Conservation (phyloP, 2,329 filamentous ascomycete genomes). For the Biscogniauxia marginata region DNA sequence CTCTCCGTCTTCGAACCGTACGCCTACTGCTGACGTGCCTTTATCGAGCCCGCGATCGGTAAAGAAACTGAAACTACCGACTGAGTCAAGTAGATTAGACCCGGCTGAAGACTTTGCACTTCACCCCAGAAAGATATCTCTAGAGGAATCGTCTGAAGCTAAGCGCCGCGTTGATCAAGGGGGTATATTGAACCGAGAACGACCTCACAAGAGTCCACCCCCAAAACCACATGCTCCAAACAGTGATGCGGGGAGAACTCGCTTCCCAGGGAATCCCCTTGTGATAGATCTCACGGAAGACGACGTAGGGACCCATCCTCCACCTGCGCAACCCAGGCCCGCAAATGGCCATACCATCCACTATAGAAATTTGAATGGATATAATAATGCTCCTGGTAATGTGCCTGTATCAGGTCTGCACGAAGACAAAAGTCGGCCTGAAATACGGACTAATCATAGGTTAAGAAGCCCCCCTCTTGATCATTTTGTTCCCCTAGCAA, state of each 20-base stretch:
- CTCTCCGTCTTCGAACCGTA: slow-evolving; percentile 9
- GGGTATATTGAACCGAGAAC: slow-evolving; percentile 4
- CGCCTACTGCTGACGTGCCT: slow-evolving; percentile 4
- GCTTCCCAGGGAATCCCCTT: neutral
- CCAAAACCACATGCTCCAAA: neutral
- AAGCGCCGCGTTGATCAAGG: slow-evolving; percentile 11
- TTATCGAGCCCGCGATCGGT: slow-evolving; percentile 11
- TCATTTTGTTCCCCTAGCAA: neutral
- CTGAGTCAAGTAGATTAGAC: slow-evolving; percentile 10
- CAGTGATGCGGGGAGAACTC: neutral
- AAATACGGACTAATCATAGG: neutral
- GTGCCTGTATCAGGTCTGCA: neutral
- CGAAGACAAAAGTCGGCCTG: neutral
- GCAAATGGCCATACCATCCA: slow-evolving; percentile 3
- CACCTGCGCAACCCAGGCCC: neutral
- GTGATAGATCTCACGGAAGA: slow-evolving; percentile 23
- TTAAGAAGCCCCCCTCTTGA: neutral
- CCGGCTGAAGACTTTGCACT: slow-evolving; percentile 26
- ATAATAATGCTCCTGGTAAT: neutral
- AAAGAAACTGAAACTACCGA: slow-evolving; percentile 20
- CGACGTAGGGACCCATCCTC: slow-evolving; percentile 7
- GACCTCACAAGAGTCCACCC: slow-evolving; percentile 1
- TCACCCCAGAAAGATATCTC: slow-evolving; percentile 20
- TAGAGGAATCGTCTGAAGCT: slow-evolving; percentile 9
- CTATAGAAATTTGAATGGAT: neutral